phyloP scores from a whole-genome alignment of 805 yeast species.

The Lipomyces sp. region DNA sequence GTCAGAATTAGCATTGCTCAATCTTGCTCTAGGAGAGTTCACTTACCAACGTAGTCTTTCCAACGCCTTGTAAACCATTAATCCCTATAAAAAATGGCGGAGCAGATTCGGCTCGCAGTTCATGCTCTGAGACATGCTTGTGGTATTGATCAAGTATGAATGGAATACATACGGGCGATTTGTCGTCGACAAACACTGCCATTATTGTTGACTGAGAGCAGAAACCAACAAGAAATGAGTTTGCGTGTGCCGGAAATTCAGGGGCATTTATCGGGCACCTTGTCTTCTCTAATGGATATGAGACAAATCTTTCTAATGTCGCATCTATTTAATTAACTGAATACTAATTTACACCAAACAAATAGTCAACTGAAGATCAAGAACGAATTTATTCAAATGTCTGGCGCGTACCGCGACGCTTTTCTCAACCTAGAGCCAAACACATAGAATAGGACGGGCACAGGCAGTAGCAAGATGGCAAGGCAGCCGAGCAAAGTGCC shows the following conservation, averaged over 20 bases:
- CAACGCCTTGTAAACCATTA: constrained; percentile 31
- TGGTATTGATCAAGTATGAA: constrained; percentile 11
- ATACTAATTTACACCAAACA: too few relatives aligned
- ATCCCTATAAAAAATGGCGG: constrained; percentile 29
- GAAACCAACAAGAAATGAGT: too few relatives aligned
- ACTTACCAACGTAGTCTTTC: constrained; percentile 28
- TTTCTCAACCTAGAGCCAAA: constrained; percentile 48
- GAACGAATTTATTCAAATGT: neutral
- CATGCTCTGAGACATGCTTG: constrained; percentile 3
- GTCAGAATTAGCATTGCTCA: too few relatives aligned
- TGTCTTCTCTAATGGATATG: too few relatives aligned
- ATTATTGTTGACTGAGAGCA: too few relatives aligned
- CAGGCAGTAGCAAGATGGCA: constrained; percentile 56
- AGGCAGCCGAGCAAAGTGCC: constrained; percentile 67
- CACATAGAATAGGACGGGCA: constrained; percentile 61
- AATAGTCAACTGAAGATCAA: too few relatives aligned
- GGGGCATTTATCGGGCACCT: too few relatives aligned
- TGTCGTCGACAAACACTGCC: constrained; percentile 14
- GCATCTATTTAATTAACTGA: too few relatives aligned
- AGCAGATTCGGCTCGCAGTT: neutral
- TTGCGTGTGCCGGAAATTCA: too few relatives aligned
- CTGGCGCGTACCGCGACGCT: constrained; percentile 23
- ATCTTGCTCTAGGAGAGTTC: too few relatives aligned
- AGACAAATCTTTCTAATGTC: too few relatives aligned
- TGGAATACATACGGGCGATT: constrained; percentile 16